Evolutionary conservation across 495 filamentous ascomycete species (phyloP).

Genomic region (Cudoniella acicularis): DNA sequence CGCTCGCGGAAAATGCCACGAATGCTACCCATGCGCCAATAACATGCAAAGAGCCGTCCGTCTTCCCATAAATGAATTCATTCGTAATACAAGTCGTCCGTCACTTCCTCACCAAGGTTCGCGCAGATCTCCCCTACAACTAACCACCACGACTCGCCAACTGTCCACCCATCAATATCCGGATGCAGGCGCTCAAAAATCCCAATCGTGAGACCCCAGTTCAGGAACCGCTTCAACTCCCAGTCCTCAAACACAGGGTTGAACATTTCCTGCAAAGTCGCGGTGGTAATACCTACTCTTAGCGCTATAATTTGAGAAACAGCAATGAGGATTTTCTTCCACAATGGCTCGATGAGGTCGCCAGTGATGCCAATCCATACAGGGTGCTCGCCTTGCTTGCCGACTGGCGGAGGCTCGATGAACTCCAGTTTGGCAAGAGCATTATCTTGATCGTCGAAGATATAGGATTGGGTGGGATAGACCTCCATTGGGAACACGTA

Average conservation of each 20-base stretch:
- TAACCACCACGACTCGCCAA: slow-evolving; percentile 72
- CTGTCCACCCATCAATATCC: slow-evolving; percentile 42
- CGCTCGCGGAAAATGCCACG: too few species aligned
- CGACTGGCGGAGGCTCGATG: slow-evolving; percentile 14
- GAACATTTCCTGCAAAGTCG: slow-evolving; percentile 50
- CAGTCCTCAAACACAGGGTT: slow-evolving; percentile 61
- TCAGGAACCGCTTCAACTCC: slow-evolving; percentile 61
- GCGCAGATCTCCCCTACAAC: slow-evolving; percentile 9
- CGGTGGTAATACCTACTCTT: slow-evolving; percentile 52
- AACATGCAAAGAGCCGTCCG: too few species aligned
- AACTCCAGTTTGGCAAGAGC: slow-evolving; percentile 27
- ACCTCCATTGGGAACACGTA: slow-evolving; percentile 61
- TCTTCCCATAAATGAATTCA: too few species aligned
- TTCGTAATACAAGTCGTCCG: too few species aligned
- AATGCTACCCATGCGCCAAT: too few species aligned
- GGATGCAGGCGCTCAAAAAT: slow-evolving; percentile 32
- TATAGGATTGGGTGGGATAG: slow-evolving; percentile 52
- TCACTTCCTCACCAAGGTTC: too few species aligned
- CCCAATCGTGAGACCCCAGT: slow-evolving; percentile 58
- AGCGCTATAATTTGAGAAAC: slow-evolving; percentile 56
- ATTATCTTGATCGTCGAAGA: slow-evolving; percentile 52
- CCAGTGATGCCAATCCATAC: slow-evolving; percentile 80
- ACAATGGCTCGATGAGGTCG: slow-evolving; percentile 54
- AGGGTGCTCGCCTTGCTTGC: slow-evolving; percentile 49
- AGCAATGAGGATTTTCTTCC: slow-evolving; percentile 59